phyloP scores from a whole-genome alignment of 192 early-diverging fungal genomes.

The Obelidium mucronatum region DNA sequence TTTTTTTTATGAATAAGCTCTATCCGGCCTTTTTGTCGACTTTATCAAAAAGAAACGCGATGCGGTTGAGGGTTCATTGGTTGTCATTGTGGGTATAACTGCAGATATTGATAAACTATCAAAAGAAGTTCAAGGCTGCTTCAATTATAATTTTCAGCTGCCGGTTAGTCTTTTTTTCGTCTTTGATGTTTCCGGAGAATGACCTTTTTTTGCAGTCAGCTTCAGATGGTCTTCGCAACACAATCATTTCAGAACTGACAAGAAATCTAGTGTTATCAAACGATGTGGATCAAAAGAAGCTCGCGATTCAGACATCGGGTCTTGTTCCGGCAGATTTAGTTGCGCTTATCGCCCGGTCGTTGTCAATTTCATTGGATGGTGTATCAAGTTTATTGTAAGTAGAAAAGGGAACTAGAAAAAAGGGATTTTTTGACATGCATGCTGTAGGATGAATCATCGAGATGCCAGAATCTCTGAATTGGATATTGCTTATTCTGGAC shows the following conservation, averaged over 20 bases:
- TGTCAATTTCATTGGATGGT: slow-evolving; percentile 26
- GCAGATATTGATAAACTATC: slow-evolving; percentile 85
- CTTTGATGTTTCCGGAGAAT: neutral
- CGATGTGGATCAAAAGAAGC: slow-evolving; percentile 74
- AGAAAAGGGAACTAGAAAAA: too few species aligned
- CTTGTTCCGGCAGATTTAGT: slow-evolving; percentile 87
- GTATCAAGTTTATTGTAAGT: too few species aligned
- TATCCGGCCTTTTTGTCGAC: slow-evolving; percentile 65
- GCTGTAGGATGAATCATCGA: neutral
- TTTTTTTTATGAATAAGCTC: slow-evolving; percentile 50
- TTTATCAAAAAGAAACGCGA: slow-evolving; percentile 58
- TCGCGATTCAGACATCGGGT: slow-evolving; percentile 93
- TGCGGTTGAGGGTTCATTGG: slow-evolving; percentile 66
- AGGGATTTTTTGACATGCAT: neutral
- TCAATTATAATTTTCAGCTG: slow-evolving; percentile 79
- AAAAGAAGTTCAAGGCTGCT: slow-evolving; percentile 74
- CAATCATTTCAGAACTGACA: slow-evolving; percentile 65
- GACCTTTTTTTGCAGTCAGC: slow-evolving; percentile 46
- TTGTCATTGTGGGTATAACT: slow-evolving; percentile 78
- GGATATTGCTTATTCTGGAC: slow-evolving; percentile 73
- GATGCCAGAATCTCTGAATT: slow-evolving; percentile 31
- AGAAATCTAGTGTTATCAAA: slow-evolving; percentile 65
- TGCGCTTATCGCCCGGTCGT: slow-evolving; percentile 74
- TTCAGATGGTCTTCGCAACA: slow-evolving; percentile 42
- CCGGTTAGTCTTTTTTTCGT: slow-evolving; percentile 53